These are phyloP conservation scores for Claviceps cyperi DNA, from an alignment of 2,329 filamentous ascomycete species.

Conservation along the genomic window DNA sequence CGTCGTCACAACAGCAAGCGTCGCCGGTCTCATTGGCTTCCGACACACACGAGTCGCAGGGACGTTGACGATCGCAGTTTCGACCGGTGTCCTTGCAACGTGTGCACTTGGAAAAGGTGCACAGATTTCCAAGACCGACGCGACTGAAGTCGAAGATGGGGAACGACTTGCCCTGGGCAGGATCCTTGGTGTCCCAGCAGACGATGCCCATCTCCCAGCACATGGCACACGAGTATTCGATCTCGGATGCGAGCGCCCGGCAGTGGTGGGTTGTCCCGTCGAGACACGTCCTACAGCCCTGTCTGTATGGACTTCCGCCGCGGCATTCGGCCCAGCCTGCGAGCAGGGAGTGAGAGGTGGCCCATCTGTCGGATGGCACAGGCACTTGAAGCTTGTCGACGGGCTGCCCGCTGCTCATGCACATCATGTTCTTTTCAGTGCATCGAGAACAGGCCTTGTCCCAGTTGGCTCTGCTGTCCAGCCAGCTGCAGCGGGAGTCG, in stretches of 20 bases:
- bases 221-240: slow-evolving; percentile 11
- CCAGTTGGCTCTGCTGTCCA: slow-evolving; percentile 10
- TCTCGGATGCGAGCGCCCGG: slow-evolving; percentile 6
- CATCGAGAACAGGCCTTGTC: slow-evolving; percentile 11
- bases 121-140: slow-evolving; percentile 17
- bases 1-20: slow-evolving; percentile 5
- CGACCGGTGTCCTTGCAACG: slow-evolving; percentile 11
- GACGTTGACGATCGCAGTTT: slow-evolving; percentile 23
- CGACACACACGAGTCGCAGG: slow-evolving; percentile 21
- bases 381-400: slow-evolving; percentile 4
- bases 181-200: slow-evolving; percentile 8
- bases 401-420: slow-evolving; percentile 9
- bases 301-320: slow-evolving; percentile 7
- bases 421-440: slow-evolving; percentile 6
- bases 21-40: neutral
- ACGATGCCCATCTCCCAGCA: slow-evolving; percentile 19
- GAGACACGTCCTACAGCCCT: slow-evolving; percentile 7
- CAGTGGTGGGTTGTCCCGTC: slow-evolving; percentile 9
- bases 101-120: slow-evolving; percentile 13
- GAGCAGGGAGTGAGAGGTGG: slow-evolving; percentile 3
- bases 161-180: slow-evolving; percentile 3
- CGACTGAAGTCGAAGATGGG: slow-evolving; percentile 16
- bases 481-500: slow-evolving; percentile 11
- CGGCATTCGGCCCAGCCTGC: slow-evolving; percentile 9
- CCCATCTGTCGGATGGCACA: slow-evolving; percentile 8